Base-by-base conservation (phyloP, 768 basidiomycete species). In the Rhodotorula paludigena region DNA sequence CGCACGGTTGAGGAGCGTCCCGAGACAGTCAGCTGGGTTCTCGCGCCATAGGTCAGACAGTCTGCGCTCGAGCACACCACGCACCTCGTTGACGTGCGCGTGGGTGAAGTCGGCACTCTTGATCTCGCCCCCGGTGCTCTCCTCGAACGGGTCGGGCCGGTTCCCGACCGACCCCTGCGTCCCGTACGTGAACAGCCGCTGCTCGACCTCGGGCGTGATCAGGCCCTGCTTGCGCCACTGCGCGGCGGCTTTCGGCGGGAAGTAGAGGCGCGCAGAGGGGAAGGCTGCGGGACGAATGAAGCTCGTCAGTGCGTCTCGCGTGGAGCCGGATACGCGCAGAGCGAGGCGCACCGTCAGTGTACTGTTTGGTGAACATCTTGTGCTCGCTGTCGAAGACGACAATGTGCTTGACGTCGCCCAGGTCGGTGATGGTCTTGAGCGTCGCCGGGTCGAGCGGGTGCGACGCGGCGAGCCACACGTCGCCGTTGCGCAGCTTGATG, bases 381-480 rank as follows among this genome's bases (percentile, higher is more conserved):
- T 69, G 72, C 62, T 66, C 62, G 8, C 51, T 38, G 30, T 68
- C 61, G 39, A 63, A 42, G 52, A 49, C 30, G 41, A 51, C 58
- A 32, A 73, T 25, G 57, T 67, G 60, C 85, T 85, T 86, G 60
- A 90, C 87, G 20, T 84, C 82, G 0, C 90, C 89, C 3, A 92
- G 79, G 33, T 82, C 80, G 53, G 84, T 81, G 15, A 90, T 77
- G 52, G 83, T 85, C 7, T 78, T 65, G 75, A 86, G 86, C 5
- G 89, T 90, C 35, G 85, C 84, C 5, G 80, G 79, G 44, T 84
- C 83, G 60, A 89, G 79, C 1, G 88, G 87, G 14, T 87, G 87
- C 1, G 89, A 90, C 0, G 89, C 90, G n/a, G 90, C 80, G 20
- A 92, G 81, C 85, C 89, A 92, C 35, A 92, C 85, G 20, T 84